A percentile compares a stretch with the other conserved stretches of the same genome.
Conservation (phyloP, 306 rosid species). For the Prunus salicina region DNA sequence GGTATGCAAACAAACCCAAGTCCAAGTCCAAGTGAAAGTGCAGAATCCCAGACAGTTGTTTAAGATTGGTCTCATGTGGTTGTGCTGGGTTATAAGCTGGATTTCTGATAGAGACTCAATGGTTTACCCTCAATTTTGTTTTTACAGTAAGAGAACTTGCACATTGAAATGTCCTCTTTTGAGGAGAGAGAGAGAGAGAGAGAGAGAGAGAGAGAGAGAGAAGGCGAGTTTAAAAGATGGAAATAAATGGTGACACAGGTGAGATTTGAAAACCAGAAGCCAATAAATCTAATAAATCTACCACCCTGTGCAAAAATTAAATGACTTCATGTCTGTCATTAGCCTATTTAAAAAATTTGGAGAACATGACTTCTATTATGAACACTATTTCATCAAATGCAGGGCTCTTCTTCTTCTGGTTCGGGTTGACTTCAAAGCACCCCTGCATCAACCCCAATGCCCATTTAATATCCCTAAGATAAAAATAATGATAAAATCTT, state of each 20-base stretch:
- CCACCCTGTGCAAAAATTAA: conserved; percentile 12
- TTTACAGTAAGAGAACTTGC: conserved; percentile 13
- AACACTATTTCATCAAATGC: conserved; percentile 28
- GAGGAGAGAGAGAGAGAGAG: not conserved
- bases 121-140: conserved; percentile 9
- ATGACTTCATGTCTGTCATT: conserved; percentile 20
- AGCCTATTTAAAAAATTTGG: not conserved
- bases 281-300: conserved; percentile 9
- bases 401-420: not conserved
- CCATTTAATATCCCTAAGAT: conserved; percentile 23
- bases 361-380: not conserved
- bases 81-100: conserved; percentile 1
- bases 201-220: conserved; percentile 10
- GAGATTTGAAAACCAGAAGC: conserved; percentile 15
- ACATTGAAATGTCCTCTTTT: conserved; percentile 20
- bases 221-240: conserved; percentile 1
- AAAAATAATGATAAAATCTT: not conserved
- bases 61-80: conserved; percentile 14
- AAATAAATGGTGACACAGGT: conserved; percentile 35
- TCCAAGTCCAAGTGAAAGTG: not conserved
- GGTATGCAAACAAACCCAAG: not conserved
- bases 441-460: conserved; percentile 53
- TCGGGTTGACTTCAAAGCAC: conserved; percentile 42
- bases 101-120: conserved; percentile 31
- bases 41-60: conserved; percentile 4